Evolutionary conservation across 768 basidiomycete genomes (phyloP), one percentile per base, ranked within the genome.

Genomic region (Russula vinacea): DNA sequence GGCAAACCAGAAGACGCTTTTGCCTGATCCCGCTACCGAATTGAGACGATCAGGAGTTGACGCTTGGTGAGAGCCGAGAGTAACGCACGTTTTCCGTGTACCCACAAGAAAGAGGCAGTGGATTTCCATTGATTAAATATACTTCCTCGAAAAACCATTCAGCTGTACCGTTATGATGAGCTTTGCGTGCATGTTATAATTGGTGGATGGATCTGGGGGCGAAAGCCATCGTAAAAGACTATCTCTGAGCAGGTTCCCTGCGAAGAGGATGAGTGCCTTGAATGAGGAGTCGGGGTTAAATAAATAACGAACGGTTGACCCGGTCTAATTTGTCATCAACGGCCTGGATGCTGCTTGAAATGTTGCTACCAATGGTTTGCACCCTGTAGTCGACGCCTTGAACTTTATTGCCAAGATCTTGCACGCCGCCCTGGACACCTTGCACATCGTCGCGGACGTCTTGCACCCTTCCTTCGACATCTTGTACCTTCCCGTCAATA

Each of bases 131-230:
- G 2, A 17, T 50, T 50, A 10, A 29, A 50, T 26, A 29, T 50
- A 29, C 16, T 26, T 13, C 47, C 47, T 49, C 14, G 47, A 24
- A 49, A 47, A 49, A 24, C 47, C 47, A 49, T 24, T 24, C 3
- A 13, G 47, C 22, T 4, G 47, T 49, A 11, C 47, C 58, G 6
- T 14, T 9, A 5, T 39, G 44, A 22, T 33, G 35, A 17, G 37
- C 47, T 3, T 29, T 33, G 47, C 35, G n/a, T 1, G 37, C 24
- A 17, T 39, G 37, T 59, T 35, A 47, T 37, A 33, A 9, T 59
- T 59, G 2, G 10, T 37, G 19, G 37, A 49, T 10, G 58, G 58
- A 40, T 59, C 37, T 50, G 47, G 57, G 1, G 81, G 85, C 61
- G 81, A 81, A 66, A 57, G 56, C 58, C 58, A 59, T 59, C 24